phyloP scores from a whole-genome alignment of 768 basidiomycete species.

The Calvatia gigantea region DNA sequence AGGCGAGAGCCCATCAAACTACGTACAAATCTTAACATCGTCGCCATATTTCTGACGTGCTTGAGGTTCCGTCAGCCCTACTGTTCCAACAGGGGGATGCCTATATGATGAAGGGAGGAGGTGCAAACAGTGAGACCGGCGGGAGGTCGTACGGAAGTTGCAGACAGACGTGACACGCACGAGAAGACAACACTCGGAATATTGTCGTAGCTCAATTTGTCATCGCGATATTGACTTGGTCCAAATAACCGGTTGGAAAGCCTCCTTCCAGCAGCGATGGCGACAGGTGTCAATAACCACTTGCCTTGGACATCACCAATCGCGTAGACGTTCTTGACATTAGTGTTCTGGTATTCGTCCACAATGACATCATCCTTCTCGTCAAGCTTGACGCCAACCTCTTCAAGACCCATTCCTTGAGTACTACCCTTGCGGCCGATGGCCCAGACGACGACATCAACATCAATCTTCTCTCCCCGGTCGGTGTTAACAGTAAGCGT shows the following conservation, averaged over 20 bases:
- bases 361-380: conserved; percentile 82
- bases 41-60: conserved; percentile 87
- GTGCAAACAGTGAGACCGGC: too few relatives aligned
- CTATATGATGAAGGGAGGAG: conserved; percentile 33
- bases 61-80: conserved; percentile 91
- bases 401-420: conserved; percentile 70
- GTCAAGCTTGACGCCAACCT: conserved; percentile 71
- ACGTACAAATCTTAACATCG: conserved; percentile 86
- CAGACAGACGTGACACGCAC: conserved; percentile 43
- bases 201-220: conserved; percentile 85
- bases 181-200: conserved; percentile 97
- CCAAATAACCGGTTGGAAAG: conserved; percentile 91
- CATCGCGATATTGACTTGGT: conserved; percentile 76
- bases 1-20: conserved; percentile 1
- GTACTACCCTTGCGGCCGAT: conserved; percentile 88
- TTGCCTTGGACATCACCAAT: conserved; percentile 95
- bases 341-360: conserved; percentile 89
- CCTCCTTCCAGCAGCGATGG: conserved; percentile 91
- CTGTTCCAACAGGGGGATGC: conserved; percentile 93
- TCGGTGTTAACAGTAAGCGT: conserved; percentile 74
- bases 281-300: conserved; percentile 91
- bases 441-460: conserved; percentile 90
- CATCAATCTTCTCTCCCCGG: conserved; percentile 74
- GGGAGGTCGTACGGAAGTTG: background rate
- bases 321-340: conserved; percentile 65